Base-by-base conservation (phyloP, 2,329 filamentous ascomycete genomes). In the Cladosporium sp. region DNA sequence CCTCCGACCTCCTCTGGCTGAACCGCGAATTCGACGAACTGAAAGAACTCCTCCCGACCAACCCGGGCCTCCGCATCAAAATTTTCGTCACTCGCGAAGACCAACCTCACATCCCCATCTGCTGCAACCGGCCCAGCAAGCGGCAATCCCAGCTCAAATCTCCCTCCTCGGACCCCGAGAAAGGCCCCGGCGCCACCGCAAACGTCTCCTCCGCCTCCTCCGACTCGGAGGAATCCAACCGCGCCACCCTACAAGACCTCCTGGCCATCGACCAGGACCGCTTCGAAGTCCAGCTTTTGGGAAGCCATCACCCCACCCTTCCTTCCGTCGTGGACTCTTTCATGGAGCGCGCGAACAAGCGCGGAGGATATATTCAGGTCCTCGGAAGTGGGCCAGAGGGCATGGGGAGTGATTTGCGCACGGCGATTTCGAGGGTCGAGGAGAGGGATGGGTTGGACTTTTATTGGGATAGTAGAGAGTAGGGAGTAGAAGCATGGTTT, bases 31-130 rank as follows among this genome's bases (percentile, higher is more conserved):
- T 87, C 9, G 69, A 74, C 2, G 56, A 72, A 6, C 66, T 86
- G 12, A 60, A 58, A 8, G 68, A 67, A 4, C 68, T 68, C 7
- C 22, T 50, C 8, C 29, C 40, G 7, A 44, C 17, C 68, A 68
- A 44, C 15, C 30, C 44, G 18, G 56, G 56, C 19, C 56, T 86
- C 43, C 70, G 70, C 9, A 71, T 86, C 37, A 73, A 73, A 13
- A 72, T 85, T 13, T 86, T 77, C 56, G 75, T 85, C 13, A 86
- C 83, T 1, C 71, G 81, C 38, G 79, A 82, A 47, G 55, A 48
- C 36, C 34, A 39, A 20, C 40, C 47, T 2, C 47, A 50, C 38
- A 43, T 50, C 15, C 40, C 47, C 12, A 19, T 44, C 15, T 50
- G 47, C 47, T 50, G 47, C 41, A 44, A 50, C 32, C 29, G 45